A percentile compares a stretch with the other conserved stretches of the same genome.
Evolutionary conservation across 768 basidiomycete genomes (phyloP).

Genomic region (Mycena latifolia): DNA sequence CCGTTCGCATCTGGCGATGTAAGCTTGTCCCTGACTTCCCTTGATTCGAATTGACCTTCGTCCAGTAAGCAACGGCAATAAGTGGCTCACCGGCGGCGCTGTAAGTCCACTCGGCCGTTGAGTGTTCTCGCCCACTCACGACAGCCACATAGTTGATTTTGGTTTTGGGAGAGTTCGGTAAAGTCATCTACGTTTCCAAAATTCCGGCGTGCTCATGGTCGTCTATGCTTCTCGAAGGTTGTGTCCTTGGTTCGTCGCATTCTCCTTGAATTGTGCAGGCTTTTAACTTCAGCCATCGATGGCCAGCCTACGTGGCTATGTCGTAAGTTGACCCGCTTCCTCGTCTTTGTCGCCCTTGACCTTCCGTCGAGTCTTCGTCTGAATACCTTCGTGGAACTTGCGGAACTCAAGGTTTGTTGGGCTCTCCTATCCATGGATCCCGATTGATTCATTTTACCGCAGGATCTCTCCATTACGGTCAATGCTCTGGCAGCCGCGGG

Average conservation of each 20-base stretch:
- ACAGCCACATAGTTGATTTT: conserved; percentile 41
- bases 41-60: conserved; percentile 5
- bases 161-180: conserved; percentile 57
- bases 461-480: conserved; percentile 57
- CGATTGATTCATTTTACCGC: not conserved
- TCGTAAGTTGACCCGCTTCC: conserved; percentile 45
- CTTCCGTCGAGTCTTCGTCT: conserved; percentile 43
- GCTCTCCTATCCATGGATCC: not conserved
- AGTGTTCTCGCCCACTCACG: not conserved
- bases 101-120: conserved; percentile 41
- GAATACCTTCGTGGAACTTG: conserved; percentile 49
- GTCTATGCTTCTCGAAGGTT: conserved; percentile 36
- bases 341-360: not conserved
- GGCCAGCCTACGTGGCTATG: conserved; percentile 49
- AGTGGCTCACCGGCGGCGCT: conserved; percentile 46
- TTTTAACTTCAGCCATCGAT: conserved; percentile 23
- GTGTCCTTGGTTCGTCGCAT: conserved; percentile 38
- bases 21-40: conserved; percentile 34
- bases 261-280: not conserved
- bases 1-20: conserved; percentile 60
- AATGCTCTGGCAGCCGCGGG: conserved; percentile 60
- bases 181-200: not conserved
- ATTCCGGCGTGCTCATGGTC: conserved; percentile 5
- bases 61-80: conserved; percentile 59
- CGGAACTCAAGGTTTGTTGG: conserved; percentile 48